A percentile compares a stretch with the other conserved stretches of the same genome.
phyloP scores from a whole-genome alignment of 306 rosid species.

The Rosa multiflora region DNA sequence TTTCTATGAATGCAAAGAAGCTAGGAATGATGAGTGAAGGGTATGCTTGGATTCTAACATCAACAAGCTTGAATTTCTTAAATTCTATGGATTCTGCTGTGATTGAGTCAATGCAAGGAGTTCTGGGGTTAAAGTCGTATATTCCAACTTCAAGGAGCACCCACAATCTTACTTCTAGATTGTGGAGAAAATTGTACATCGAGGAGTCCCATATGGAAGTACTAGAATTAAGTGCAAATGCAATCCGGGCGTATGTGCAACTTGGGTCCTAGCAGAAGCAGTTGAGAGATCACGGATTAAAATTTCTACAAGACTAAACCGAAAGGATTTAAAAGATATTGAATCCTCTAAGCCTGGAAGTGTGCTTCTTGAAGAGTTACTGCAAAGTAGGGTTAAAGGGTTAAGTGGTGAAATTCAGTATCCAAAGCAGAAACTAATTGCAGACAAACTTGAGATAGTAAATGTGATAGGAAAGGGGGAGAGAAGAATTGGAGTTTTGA shows the following conservation, averaged over 20 bases:
- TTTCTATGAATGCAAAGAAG: too few species aligned
- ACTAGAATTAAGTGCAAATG: not conserved
- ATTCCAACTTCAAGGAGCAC: too few species aligned
- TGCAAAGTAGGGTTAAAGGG: not conserved
- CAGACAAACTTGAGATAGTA: not conserved
- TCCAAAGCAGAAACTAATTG: not conserved
- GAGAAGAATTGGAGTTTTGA: not conserved
- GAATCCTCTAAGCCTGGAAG: not conserved
- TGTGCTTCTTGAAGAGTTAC: not conserved
- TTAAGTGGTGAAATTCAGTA: slow-evolving; percentile 21
- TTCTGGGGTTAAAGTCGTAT: too few species aligned
- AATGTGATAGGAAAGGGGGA: slow-evolving; percentile 4
- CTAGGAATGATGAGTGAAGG: too few species aligned
- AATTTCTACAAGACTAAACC: not conserved
- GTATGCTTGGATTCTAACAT: too few species aligned
- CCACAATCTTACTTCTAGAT: too few species aligned
- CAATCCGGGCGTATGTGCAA: slow-evolving; percentile 15
- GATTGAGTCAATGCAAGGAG: too few species aligned
- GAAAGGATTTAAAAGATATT: not conserved
- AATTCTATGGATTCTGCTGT: too few species aligned
- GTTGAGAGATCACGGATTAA: slow-evolving; percentile 9
- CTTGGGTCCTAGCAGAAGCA: slow-evolving; percentile 18
- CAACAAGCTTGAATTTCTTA: too few species aligned
- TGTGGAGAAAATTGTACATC: too few species aligned
- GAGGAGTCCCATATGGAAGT: not conserved